Evolutionary conservation across 257 asterid species (phyloP).

Genomic region (Forsythia viridissima): DNA sequence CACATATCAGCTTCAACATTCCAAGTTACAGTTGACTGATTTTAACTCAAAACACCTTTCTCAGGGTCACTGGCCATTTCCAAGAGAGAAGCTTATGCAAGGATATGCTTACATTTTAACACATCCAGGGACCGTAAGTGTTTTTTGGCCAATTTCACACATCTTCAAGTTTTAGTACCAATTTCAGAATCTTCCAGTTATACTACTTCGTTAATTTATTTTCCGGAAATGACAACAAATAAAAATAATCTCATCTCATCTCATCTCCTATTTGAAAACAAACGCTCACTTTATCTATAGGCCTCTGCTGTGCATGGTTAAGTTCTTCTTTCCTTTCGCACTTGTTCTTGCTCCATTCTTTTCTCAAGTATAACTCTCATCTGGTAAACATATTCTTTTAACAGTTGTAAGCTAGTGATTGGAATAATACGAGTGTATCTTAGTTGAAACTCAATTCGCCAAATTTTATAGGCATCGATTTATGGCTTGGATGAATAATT

Average conservation of each 20-base stretch:
- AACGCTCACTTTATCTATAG: neutral
- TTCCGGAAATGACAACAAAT: neutral
- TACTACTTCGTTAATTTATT: neutral
- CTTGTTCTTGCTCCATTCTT: neutral
- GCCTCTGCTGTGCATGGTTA: neutral
- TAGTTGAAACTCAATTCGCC: neutral
- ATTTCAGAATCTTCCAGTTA: neutral
- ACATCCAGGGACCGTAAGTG: constrained; percentile 58
- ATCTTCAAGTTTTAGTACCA: neutral
- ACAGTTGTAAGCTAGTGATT: neutral
- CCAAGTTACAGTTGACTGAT: neutral
- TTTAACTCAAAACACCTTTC: neutral
- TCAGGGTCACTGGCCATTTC: constrained; percentile 74
- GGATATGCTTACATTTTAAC: constrained; percentile 64
- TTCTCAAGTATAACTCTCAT: neutral
- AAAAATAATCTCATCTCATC: too few species aligned
- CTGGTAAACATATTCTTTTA: neutral
- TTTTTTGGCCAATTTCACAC: neutral
- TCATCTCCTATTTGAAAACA: neutral
- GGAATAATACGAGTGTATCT: neutral
- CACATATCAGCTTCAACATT: neutral
- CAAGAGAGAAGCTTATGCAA: constrained; percentile 53
- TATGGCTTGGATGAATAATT: neutral
- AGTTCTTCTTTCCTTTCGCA: neutral
- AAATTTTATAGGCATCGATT: neutral